A percentile compares a stretch with the other conserved stretches of the same genome.
These are phyloP conservation scores for Mortierella sp. DNA, from an alignment of 371 early-diverging fungal species.

Conservation along the genomic window DNA sequence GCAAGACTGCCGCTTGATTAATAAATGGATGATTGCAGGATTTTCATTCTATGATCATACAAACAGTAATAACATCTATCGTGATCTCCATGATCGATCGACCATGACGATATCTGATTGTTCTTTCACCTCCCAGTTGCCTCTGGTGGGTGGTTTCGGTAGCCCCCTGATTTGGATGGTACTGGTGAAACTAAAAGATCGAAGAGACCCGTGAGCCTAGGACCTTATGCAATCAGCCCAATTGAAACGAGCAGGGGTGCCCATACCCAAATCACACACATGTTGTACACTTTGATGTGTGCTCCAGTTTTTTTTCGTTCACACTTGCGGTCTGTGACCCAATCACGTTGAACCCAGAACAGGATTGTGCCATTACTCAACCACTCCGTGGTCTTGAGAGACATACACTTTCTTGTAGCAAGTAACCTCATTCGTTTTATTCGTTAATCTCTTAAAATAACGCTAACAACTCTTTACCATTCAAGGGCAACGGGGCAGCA, in stretches of 20 bases:
- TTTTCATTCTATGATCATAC: not conserved
- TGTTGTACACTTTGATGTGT: too few species aligned
- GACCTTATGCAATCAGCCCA: not conserved
- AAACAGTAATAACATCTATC: not conserved
- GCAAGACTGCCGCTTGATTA: constrained; percentile 20
- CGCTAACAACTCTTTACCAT: not conserved
- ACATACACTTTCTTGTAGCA: not conserved
- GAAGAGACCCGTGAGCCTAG: not conserved
- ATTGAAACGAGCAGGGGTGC: not conserved
- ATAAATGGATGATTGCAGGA: not conserved
- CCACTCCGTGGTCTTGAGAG: not conserved
- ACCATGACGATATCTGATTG: too few species aligned
- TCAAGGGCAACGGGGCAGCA: not conserved
- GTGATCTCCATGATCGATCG: not conserved
- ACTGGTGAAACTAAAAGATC: not conserved
- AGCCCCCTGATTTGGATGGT: too few species aligned
- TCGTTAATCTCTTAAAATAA: not conserved
- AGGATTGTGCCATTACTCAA: not conserved
- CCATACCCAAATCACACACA: not conserved
- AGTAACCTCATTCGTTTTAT: not conserved
- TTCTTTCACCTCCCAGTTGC: not conserved
- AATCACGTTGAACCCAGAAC: too few species aligned
- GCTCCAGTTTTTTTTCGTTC: not conserved
- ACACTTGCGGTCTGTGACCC: too few species aligned
- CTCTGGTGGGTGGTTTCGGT: too few species aligned